Conservation (phyloP, 352 stramenopile genomes). For the Pythium phragmitis region DNA sequence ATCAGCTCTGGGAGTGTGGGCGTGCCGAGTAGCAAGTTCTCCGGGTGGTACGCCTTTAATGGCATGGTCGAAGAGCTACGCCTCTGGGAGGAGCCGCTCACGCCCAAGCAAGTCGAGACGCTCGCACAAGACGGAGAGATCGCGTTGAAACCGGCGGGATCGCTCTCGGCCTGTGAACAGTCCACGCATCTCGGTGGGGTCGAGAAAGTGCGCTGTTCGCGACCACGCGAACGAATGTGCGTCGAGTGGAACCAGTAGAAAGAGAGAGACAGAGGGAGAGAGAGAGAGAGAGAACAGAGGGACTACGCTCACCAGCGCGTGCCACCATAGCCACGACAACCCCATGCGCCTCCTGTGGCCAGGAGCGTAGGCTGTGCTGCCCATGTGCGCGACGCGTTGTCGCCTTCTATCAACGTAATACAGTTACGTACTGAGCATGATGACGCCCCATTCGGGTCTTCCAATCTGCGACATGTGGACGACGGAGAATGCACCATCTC, state of each 20-base stretch:
- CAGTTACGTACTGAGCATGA: too few relatives aligned
- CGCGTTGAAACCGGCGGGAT: neutral
- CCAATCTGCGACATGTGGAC: too few relatives aligned
- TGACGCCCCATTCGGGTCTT: too few relatives aligned
- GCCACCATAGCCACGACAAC: neutral
- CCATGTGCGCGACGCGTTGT: neutral
- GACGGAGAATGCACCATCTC: too few relatives aligned
- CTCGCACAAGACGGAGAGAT: slow-evolving; percentile 14
- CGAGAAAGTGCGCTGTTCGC: slow-evolving; percentile 20
- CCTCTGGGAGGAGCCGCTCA: slow-evolving; percentile 27
- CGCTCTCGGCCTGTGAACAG: neutral
- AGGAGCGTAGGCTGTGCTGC: slow-evolving; percentile 1
- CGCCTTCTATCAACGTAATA: neutral
- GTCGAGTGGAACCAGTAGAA: slow-evolving; percentile 4
- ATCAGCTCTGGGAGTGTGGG: slow-evolving; percentile 9
- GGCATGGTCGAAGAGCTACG: slow-evolving; percentile 37
- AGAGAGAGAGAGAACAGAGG: neutral
- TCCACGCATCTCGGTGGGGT: slow-evolving; percentile 7
- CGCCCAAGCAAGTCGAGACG: neutral
- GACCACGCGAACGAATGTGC: slow-evolving; percentile 23
- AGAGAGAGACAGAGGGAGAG: neutral
- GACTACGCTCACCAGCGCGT: neutral
- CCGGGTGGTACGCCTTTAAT: slow-evolving; percentile 35
- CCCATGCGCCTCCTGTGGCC: neutral
- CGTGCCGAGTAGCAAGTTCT: neutral